Evolutionary conservation across 1,284 basidiomycete genomes (phyloP).

Genomic region (Papiliotrema terrestris): DNA sequence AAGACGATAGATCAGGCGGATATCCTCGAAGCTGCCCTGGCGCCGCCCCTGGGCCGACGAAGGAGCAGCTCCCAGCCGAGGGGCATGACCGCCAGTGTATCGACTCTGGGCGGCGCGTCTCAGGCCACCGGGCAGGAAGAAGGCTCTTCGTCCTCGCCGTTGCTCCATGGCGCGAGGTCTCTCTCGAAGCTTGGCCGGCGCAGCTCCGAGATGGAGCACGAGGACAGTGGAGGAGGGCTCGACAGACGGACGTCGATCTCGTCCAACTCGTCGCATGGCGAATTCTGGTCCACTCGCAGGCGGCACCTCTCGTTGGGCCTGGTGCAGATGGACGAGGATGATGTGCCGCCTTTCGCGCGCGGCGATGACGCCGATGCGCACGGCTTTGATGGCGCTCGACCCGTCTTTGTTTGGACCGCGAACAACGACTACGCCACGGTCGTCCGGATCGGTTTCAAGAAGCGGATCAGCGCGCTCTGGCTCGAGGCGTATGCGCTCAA

Average conservation of each 20-base stretch:
- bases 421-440: conserved; percentile 83
- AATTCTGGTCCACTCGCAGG: conserved; percentile 15
- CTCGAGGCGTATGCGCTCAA: conserved; percentile 76
- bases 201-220: conserved; percentile 25
- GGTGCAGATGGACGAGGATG: conserved; percentile 32
- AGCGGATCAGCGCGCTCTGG: conserved; percentile 83
- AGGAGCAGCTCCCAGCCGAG: conserved; percentile 5
- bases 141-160: background rate
- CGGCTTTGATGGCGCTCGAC: conserved; percentile 10
- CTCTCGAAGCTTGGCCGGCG: conserved; percentile 11
- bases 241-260: conserved; percentile 42
- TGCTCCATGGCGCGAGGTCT: background rate
- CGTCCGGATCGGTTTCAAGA: conserved; percentile 84
- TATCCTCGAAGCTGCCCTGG: conserved; percentile 40
- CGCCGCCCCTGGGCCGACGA: conserved; percentile 18
- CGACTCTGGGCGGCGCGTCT: background rate
- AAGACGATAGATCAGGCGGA: conserved; percentile 36
- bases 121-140: background rate
- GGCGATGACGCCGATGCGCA: conserved; percentile 3
- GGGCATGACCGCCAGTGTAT: conserved; percentile 2
- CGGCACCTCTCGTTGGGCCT: conserved; percentile 23
- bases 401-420: conserved; percentile 67
- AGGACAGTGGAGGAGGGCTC: conserved; percentile 13
- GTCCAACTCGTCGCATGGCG: conserved; percentile 35
- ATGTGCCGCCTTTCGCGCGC: conserved; percentile 29